These are phyloP conservation scores for Camptophora hylomeconis DNA, from an alignment of 2,329 filamentous ascomycete species.

Conservation along the genomic window DNA sequence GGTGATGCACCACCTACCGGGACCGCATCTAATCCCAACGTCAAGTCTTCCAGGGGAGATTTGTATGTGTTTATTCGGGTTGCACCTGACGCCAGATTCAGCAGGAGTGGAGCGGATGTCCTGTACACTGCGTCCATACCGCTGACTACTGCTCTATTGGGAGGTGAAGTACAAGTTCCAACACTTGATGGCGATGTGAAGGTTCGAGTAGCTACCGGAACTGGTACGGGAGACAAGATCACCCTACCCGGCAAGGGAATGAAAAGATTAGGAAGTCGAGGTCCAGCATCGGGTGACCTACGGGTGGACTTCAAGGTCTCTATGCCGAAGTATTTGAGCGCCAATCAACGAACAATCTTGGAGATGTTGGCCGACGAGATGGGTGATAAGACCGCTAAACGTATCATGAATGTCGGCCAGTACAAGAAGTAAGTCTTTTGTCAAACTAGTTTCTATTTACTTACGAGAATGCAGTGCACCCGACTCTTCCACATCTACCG, in stretches of 20 bases:
- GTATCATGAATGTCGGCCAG: constrained; percentile 70
- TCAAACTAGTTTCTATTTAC: too few relatives aligned
- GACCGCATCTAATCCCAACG: constrained; percentile 47
- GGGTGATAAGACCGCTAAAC: constrained; percentile 79
- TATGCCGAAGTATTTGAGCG: constrained; percentile 87
- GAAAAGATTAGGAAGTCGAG: constrained; percentile 63
- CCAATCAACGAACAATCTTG: constrained; percentile 82
- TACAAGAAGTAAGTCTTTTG: constrained; percentile 41
- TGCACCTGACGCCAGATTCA: constrained; percentile 80
- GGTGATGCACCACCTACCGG: constrained; percentile 78
- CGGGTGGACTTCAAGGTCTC: constrained; percentile 87
- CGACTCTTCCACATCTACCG: constrained; percentile 3
- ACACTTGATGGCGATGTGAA: constrained; percentile 84
- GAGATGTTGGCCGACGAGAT: constrained; percentile 97
- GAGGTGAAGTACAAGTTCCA: constrained; percentile 78
- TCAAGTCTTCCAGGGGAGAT: constrained; percentile 63
- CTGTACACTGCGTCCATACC: constrained; percentile 86
- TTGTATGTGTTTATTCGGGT: constrained; percentile 86
- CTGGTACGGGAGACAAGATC: constrained; percentile 81
- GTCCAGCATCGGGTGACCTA: constrained; percentile 62
- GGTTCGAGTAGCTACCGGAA: constrained; percentile 82
- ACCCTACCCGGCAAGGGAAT: constrained; percentile 86
- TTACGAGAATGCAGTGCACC: too few relatives aligned
- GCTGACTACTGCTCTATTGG: constrained; percentile 81
- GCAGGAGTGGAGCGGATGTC: constrained; percentile 74